Base-by-base conservation (phyloP, 306 rosid genomes). In the Rosa rugosa region DNA sequence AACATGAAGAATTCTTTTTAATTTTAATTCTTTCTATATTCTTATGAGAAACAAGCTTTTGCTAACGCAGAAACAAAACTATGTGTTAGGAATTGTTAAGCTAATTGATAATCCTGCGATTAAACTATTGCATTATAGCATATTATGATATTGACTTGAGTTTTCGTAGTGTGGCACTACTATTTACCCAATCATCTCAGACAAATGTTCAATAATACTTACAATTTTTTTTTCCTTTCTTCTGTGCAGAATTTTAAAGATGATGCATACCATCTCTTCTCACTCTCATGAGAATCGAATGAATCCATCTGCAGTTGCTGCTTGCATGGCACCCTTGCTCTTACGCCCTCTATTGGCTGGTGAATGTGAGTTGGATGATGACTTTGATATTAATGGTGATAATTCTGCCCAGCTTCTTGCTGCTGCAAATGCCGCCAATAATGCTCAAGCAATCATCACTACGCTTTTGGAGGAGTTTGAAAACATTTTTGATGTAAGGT, bases 301-400 rank as follows among this genome's bases (percentile, higher is more conserved):
- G 99, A 90, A 88, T 82, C 87, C 93, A 71, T 93, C 99, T 83
- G 99, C 99, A 75, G 96, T 96, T 83, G 96, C 99, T 88, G 98
- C 99, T 80, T 96, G 99, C 91, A 96, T 96, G 99, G 98, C 99
- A 36, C 99, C 99, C 73, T 93, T 96, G 87, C 98, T 96, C 59
- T 89, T 96, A 73, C 90, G 99, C 41, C 98, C 99, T 84, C 75
- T 96, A 64, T 91, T 96, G 83, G 96, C 98, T 34, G 98, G 99
- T 25, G 98, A 96, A 84, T 96, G 97, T 88, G 99, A 93, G 84
- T 69, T 93, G 81, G 99, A 96, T 82, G 99, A 91, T 86, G 98
- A 93, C 59, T 96, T 96, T 84, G 96, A 93, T 85, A 81, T 72
- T 38, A 93, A 74, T 79, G 97, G 99, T 62, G 99, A 93, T 86